Evolutionary conservation across 106 monocot species (phyloP), one percentile per base, ranked within the genome.

Genomic region (Posidonia australis): DNA sequence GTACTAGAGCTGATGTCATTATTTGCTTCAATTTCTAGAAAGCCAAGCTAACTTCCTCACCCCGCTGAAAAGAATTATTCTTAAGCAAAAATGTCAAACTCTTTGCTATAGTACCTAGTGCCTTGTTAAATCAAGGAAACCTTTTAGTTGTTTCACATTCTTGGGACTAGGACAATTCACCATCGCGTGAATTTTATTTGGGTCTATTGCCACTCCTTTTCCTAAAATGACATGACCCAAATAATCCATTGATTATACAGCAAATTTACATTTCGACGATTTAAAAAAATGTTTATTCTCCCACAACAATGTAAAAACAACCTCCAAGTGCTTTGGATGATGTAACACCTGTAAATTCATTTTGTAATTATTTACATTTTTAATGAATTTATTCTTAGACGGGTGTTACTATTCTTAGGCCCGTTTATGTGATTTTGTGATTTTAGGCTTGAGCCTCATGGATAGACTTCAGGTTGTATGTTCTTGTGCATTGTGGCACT

Each of bases 241-340:
- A 41, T 62, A 62, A n/a, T 24, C 30, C 6, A 62, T 18, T 17
- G 17, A 41, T 16, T 42, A n/a, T 10, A n/a, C 17, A 16, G 26
- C 61, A 42, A 62, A 62, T 18, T 18, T 42, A 64, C 64, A 64
- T 24, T 64, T 64, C 13, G 24, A 13, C n/a, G n/a, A n/a, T n/a
- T n/a, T n/a, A n/a, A n/a, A n/a, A n/a, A n/a, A n/a, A n/a, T n/a
- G n/a, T n/a, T n/a, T n/a, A n/a, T n/a, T n/a, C n/a, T n/a, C n/a
- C n/a, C n/a, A n/a, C n/a, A n/a, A n/a, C n/a, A n/a, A n/a, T n/a
- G n/a, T n/a, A n/a, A n/a, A n/a, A n/a, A n/a, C n/a, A n/a, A n/a
- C n/a, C n/a, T n/a, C n/a, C n/a, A n/a, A n/a, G n/a, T n/a, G n/a
- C n/a, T n/a, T n/a, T n/a, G n/a, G n/a, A n/a, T n/a, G n/a, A n/a